Evolutionary conservation across 2,329 filamentous ascomycete species (phyloP), one percentile per base, ranked within the genome.

Genomic region (Camillea tinctor): DNA sequence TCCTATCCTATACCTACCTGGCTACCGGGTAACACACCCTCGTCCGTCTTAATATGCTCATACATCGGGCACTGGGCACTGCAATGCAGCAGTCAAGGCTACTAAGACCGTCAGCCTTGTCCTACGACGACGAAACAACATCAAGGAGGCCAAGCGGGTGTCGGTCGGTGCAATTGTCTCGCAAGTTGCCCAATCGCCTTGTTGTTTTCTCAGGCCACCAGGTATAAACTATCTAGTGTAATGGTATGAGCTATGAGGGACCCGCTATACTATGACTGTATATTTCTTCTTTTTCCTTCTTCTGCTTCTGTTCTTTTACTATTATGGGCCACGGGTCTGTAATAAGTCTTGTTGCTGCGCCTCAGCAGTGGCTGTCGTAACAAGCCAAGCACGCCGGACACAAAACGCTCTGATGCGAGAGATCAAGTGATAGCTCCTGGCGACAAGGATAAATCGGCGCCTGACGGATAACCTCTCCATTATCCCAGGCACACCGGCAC

Each of bases 181-280:
- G 73, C 68, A 69, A 69, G 64, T 65, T 51, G 36, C 63, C 73
- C 72, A 75, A 75, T 74, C 71, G 70, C 63, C 64, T 67, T 52
- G 59, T 59, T 67, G 60, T 59, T 66, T 68, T 61, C n/a, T n/a
- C 67, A 57, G 57, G 59, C 11, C 54, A 52, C 52, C n/a, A n/a
- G 54, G 30, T 56, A 55, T n/a, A 44, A 56, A 9, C 53, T 19
- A 44, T 44, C n/a, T n/a, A n/a, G n/a, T n/a, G n/a, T n/a, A n/a
- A n/a, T n/a, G n/a, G 13, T 44, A 44, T n/a, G 17, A 11, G n/a
- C n/a, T 4, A n/a, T 11, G 2, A 17, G 5, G 36, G 36, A 15
- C 36, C 36, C 36, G 36, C 36, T 44, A n/a, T 44, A n/a, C 36
- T 44, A 44, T 44, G 36, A 44, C 36, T 44, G 36, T 44, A 15